Conservation (phyloP, 345 rosid genomes). For the rapeseed (Brassica napus) region DNA sequence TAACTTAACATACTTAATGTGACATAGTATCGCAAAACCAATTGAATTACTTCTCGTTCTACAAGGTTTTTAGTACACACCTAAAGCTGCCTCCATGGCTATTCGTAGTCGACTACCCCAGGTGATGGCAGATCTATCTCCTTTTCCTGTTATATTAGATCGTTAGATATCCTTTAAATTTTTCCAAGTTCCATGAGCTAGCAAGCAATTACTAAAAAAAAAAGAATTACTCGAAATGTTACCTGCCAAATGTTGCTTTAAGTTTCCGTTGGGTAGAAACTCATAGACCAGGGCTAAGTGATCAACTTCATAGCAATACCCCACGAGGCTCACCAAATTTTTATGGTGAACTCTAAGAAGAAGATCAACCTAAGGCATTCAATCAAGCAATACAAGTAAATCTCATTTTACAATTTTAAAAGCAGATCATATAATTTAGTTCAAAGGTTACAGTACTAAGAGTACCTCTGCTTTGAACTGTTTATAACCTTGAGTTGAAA, state of each 20-base stretch:
- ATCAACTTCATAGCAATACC: background rate
- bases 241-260: constrained; percentile 25
- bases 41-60: no score
- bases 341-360: background rate
- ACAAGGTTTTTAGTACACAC: background rate
- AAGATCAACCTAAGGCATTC: background rate
- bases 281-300: background rate
- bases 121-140: background rate
- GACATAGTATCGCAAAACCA: no score
- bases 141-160: background rate
- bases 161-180: background rate
- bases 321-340: background rate
- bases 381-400: no score
- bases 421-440: no score
- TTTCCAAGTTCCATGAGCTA: background rate
- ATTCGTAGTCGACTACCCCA: background rate
- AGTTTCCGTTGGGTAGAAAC: background rate
- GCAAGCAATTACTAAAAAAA: background rate
- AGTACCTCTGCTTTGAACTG: background rate
- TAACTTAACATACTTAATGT: no score
- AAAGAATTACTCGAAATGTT: background rate
- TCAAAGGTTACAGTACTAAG: background rate
- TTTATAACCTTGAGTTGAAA: background rate
- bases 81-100: background rate
- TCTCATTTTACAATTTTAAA: background rate